These are phyloP conservation scores for Dendrocalamus latiflorus DNA, from an alignment of 202 grass and related monocot species.

Conservation along the genomic window DNA sequence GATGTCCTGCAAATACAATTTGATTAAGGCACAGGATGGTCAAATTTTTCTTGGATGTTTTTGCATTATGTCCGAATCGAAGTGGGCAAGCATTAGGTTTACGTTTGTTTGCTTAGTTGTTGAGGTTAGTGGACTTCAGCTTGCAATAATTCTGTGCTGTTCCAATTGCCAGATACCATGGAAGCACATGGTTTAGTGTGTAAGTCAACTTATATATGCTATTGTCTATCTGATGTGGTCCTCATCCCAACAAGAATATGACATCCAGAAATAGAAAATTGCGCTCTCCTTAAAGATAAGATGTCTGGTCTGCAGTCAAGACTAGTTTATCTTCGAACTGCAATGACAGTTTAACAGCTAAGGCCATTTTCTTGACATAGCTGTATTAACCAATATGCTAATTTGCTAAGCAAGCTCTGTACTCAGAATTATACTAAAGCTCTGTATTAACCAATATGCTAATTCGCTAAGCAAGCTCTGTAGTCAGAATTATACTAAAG, in stretches of 20 bases:
- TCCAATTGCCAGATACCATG: background rate
- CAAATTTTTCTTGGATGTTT: background rate
- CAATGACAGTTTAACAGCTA: background rate
- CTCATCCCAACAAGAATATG: background rate
- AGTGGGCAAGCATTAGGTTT: background rate
- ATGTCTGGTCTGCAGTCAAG: background rate
- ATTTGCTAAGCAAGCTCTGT: too few relatives aligned
- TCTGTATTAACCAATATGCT: background rate
- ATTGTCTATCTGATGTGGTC: background rate
- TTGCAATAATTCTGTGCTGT: background rate
- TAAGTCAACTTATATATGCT: slow-evolving; percentile 9
- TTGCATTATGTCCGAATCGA: background rate
- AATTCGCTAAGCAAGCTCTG: background rate
- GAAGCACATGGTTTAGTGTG: background rate
- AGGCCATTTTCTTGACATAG: background rate
- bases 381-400: too few relatives aligned
- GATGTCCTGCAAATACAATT: background rate
- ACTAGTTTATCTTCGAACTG: background rate
- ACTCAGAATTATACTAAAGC: too few relatives aligned
- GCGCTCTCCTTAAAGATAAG: background rate
- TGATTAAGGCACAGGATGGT: background rate
- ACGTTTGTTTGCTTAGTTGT: background rate
- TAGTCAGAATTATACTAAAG: background rate
- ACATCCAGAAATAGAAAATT: background rate
- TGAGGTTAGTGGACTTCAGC: background rate